Percentiles rank a stretch among this genome's conserved stretches.
Conservation (phyloP, 75 land plant genomes). For the Chamaecyparis obtusa region DNA sequence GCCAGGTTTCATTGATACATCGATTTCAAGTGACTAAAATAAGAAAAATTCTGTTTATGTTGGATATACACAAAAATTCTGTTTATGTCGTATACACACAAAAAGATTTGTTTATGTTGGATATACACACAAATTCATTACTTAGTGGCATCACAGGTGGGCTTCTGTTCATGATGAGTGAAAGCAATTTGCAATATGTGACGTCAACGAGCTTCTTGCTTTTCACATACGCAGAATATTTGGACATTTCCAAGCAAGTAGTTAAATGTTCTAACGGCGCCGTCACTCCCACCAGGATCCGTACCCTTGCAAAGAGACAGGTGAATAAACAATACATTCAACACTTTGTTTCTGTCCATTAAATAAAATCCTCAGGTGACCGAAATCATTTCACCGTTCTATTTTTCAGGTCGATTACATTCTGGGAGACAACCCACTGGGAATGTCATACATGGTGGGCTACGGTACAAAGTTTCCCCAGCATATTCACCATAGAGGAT, state of each 20-base stretch:
- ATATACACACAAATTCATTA: too few relatives aligned
- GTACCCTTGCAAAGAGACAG: slow-evolving; percentile 62
- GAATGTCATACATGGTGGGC: too few relatives aligned
- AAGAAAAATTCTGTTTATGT: too few relatives aligned
- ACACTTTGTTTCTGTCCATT: slow-evolving; percentile 29
- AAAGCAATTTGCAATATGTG: slow-evolving; percentile 55
- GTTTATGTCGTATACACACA: not conserved
- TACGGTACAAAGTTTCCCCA: too few relatives aligned
- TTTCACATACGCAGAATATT: slow-evolving; percentile 45
- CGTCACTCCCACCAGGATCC: slow-evolving; percentile 32
- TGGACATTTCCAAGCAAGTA: slow-evolving; percentile 19
- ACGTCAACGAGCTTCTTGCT: slow-evolving; percentile 58
- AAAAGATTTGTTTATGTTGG: too few relatives aligned
- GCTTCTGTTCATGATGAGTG: slow-evolving; percentile 20
- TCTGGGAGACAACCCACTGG: slow-evolving; percentile 6
- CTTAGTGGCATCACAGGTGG: slow-evolving; percentile 26
- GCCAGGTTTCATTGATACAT: slow-evolving; percentile 4
- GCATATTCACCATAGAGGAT: too few relatives aligned
- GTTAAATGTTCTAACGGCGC: slow-evolving; percentile 46
- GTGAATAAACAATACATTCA: slow-evolving; percentile 36
- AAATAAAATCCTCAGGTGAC: slow-evolving; percentile 1
- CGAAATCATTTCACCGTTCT: not conserved
- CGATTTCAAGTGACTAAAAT: not conserved
- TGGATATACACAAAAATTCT: too few relatives aligned
- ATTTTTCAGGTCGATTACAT: slow-evolving; percentile 13